A percentile compares a stretch with the other conserved stretches of the same genome.
phyloP scores from a whole-genome alignment of 306 rosid species.

The Begonia peltatifolia region DNA sequence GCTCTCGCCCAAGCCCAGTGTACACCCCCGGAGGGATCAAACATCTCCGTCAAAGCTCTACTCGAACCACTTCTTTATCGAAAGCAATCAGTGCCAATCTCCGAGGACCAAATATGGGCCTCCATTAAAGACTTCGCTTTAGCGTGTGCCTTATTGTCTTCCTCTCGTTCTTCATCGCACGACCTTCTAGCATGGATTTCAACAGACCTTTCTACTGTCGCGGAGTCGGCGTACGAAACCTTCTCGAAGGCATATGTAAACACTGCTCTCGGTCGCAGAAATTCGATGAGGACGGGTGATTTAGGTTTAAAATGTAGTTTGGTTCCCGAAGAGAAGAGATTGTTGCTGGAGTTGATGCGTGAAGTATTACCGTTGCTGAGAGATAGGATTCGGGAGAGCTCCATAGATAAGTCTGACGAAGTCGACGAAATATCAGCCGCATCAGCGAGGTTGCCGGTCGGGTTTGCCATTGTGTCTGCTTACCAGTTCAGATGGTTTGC shows the following conservation, averaged over 20 bases:
- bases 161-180: conserved; percentile 31
- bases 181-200: conserved; percentile 74
- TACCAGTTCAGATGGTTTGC: conserved; percentile 81
- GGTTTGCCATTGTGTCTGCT: conserved; percentile 60
- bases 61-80: conserved; percentile 47
- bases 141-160: conserved; percentile 54
- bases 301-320: conserved; percentile 27
- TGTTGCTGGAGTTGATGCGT: conserved; percentile 49
- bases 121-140: conserved; percentile 48
- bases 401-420: conserved; percentile 50
- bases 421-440: conserved; percentile 64
- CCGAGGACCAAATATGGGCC: conserved; percentile 17
- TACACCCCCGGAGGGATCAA: conserved; percentile 22
- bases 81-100: conserved; percentile 4
- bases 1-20: conserved; percentile 24
- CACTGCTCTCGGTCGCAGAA: conserved; percentile 12
- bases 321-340: conserved; percentile 33
- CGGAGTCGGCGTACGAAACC: conserved; percentile 27
- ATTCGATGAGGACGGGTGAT: conserved; percentile 19
- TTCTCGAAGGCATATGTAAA: conserved; percentile 31
- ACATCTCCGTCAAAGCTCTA: conserved; percentile 40
- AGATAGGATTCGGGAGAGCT: conserved; percentile 60
- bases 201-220: conserved; percentile 24
- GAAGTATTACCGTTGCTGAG: conserved; percentile 47
- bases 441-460: conserved; percentile 62